Evolutionary conservation across 805 yeast genomes (phyloP).

Genomic region (Kazachstania kunashirensis): DNA sequence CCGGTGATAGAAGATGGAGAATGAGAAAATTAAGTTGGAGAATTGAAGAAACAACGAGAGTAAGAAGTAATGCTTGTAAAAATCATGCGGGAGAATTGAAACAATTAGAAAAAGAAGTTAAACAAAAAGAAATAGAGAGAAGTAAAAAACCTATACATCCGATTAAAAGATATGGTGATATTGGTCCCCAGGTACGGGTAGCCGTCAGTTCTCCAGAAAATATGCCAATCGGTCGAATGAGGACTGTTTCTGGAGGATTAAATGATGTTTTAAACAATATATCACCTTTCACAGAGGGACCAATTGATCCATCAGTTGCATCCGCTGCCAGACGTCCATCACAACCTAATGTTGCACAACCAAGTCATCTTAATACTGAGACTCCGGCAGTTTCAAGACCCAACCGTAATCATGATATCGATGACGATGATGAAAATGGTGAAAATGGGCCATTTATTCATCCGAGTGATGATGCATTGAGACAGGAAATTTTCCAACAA

Average conservation of each 20-base stretch:
- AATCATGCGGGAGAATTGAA: conserved; percentile 44
- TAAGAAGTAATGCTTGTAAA: conserved; percentile 49
- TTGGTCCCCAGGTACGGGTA: conserved; percentile 32
- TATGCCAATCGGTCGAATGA: conserved; percentile 12
- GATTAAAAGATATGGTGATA: conserved; percentile 32
- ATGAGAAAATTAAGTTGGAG: conserved; percentile 86
- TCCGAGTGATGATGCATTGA: conserved; percentile 30
- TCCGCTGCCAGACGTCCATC: conserved; percentile 2
- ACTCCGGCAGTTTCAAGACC: conserved; percentile 1
- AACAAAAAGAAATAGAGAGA: conserved; percentile 33
- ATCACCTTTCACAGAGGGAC: conserved; percentile 5
- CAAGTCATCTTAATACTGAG: neutral
- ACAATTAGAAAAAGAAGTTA: conserved; percentile 19
- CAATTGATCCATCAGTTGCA: conserved; percentile 2
- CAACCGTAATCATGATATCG: conserved; percentile 22
- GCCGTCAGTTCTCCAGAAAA: conserved; percentile 28
- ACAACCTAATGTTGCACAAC: neutral
- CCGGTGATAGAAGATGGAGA: conserved; percentile 68
- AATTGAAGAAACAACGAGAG: conserved; percentile 70
- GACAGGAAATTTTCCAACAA: conserved; percentile 26
- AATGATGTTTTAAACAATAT: neutral
- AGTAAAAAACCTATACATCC: conserved; percentile 21
- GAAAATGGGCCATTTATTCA: conserved; percentile 24
- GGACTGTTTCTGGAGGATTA: conserved; percentile 1
- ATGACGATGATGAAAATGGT: conserved; percentile 26